Percentiles rank a stretch among this genome's conserved stretches.
Evolutionary conservation across 768 basidiomycete genomes (phyloP).

Genomic region (Cantharellus anzutake): DNA sequence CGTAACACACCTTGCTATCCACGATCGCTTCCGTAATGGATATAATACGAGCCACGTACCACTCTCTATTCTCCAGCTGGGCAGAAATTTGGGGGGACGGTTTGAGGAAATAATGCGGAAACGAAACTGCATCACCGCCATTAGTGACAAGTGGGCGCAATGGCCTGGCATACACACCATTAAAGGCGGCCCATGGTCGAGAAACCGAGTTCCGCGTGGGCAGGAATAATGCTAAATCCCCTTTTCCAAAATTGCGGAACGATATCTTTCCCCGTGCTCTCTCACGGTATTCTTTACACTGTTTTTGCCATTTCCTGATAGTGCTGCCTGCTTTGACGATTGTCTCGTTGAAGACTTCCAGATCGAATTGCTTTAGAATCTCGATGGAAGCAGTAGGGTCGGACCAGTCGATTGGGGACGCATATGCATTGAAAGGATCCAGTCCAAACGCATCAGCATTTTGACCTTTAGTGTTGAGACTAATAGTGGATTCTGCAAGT

Average conservation of each 20-base stretch:
- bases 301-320: conserved; percentile 92
- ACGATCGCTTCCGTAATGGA: conserved; percentile 75
- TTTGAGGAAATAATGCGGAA: conserved; percentile 94
- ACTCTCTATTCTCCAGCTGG: conserved; percentile 78
- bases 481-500: background rate
- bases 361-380: conserved; percentile 52
- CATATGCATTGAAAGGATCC: background rate
- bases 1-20: conserved; percentile 42
- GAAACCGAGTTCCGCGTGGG: conserved; percentile 88
- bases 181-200: conserved; percentile 97
- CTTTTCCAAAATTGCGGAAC: conserved; percentile 86
- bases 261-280: conserved; percentile 93
- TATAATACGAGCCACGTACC: conserved; percentile 87
- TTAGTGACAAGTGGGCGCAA: background rate
- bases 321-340: conserved; percentile 67
- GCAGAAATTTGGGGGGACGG: conserved; percentile 74
- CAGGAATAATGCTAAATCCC: conserved; percentile 87
- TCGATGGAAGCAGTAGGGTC: conserved; percentile 56
- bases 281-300: conserved; percentile 89
- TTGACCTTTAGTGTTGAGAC: background rate
- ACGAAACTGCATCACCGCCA: conserved; percentile 42
- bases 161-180: conserved; percentile 36
- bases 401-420: conserved; percentile 23
- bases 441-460: background rate
- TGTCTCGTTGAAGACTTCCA: conserved; percentile 70